Evolutionary conservation across 192 early-diverging fungal species (phyloP).

Genomic region (Mortierella claussenii): DNA sequence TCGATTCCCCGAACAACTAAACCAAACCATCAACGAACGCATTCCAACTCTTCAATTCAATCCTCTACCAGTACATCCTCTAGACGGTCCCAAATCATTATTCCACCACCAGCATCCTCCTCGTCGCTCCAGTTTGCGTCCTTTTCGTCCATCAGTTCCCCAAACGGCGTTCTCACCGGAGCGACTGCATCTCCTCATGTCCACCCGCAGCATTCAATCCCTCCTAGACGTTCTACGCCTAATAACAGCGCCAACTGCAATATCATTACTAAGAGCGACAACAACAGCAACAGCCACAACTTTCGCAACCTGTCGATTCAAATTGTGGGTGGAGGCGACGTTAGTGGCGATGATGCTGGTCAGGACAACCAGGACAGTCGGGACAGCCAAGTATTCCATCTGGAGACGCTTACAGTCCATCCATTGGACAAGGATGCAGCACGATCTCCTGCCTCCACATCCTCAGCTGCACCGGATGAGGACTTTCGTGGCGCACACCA

Average conservation of each 20-base stretch:
- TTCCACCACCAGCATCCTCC: slow-evolving; percentile 29
- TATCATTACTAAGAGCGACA: not conserved
- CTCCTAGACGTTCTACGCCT: not conserved
- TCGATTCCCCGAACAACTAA: slow-evolving; percentile 25
- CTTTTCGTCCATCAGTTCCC: slow-evolving; percentile 29
- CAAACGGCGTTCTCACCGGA: not conserved
- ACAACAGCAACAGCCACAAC: slow-evolving; percentile 16
- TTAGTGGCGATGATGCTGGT: no score
- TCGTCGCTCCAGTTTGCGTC: slow-evolving; percentile 45
- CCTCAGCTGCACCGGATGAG: not conserved
- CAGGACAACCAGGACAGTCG: slow-evolving; percentile 5
- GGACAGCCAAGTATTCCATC: slow-evolving; percentile 12
- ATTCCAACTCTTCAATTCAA: slow-evolving; percentile 33
- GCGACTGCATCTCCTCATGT: not conserved
- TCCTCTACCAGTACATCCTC: slow-evolving; percentile 17
- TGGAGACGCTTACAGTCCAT: slow-evolving; percentile 20
- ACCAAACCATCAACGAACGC: slow-evolving; percentile 32
- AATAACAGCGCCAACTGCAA: not conserved
- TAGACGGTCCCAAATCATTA: slow-evolving; percentile 35
- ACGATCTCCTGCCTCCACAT: not conserved
- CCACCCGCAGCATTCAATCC: not conserved
- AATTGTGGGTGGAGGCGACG: slow-evolving; percentile 7
- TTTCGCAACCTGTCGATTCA: slow-evolving; percentile 47
- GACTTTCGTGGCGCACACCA: slow-evolving; percentile 14
- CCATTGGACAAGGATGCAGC: slow-evolving; percentile 26